A percentile compares a stretch with the other conserved stretches of the same genome.
These are phyloP conservation scores for Pittosporum tobira DNA, from an alignment of 129 eudicot genomes.

Conservation along the genomic window DNA sequence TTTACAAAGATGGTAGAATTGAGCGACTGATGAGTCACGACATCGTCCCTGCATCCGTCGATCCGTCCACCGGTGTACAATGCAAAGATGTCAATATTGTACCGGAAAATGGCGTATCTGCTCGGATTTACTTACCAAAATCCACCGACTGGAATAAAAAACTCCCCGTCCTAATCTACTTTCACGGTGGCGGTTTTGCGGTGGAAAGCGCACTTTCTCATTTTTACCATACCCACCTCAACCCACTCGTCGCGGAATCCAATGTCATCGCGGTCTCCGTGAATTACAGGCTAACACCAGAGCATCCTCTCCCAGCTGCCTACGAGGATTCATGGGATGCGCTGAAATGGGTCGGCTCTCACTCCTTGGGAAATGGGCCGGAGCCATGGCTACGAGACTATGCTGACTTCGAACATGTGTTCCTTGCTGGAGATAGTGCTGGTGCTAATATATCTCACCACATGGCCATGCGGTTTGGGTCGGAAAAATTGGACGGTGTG, in stretches of 20 bases:
- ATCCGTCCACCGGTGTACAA: constrained; percentile 26
- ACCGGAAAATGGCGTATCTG: constrained; percentile 15
- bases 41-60: constrained; percentile 14
- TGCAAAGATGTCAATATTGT: constrained; percentile 36
- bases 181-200: constrained; percentile 39
- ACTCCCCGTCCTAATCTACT: constrained; percentile 33
- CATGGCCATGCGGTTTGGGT: constrained; percentile 28
- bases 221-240: constrained; percentile 25
- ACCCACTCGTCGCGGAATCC: constrained; percentile 17
- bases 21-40: not conserved
- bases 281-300: constrained; percentile 40
- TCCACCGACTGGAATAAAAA: constrained; percentile 3
- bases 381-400: constrained; percentile 30
- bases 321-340: constrained; percentile 44
- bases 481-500: not conserved
- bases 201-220: constrained; percentile 23
- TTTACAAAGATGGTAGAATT: constrained; percentile 5
- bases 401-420: constrained; percentile 32
- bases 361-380: constrained; percentile 16
- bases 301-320: constrained; percentile 23
- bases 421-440: constrained; percentile 40
- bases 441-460: constrained; percentile 39
- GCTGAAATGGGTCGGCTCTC: constrained; percentile 33
- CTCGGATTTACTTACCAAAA: constrained; percentile 19
- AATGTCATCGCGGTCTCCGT: constrained; percentile 22